These are phyloP conservation scores for Tuber indicum DNA, from an alignment of 495 filamentous ascomycete species.

Conservation along the genomic window DNA sequence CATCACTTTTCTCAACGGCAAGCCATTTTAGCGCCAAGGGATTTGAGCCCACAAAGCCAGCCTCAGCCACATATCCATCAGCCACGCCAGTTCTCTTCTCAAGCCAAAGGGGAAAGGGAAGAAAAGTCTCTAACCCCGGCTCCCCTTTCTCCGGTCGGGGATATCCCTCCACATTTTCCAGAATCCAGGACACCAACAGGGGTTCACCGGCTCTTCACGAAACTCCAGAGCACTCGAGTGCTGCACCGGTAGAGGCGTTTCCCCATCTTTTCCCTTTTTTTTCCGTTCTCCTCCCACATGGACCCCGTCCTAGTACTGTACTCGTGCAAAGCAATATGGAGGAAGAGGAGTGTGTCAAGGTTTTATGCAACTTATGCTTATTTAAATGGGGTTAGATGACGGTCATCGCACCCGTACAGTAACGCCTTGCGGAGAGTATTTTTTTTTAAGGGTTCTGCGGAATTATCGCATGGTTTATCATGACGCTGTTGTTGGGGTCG, in stretches of 20 bases:
- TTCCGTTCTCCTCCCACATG: background rate
- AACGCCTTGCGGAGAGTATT: background rate
- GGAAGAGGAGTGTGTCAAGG: background rate
- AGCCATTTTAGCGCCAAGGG: background rate
- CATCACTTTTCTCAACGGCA: background rate
- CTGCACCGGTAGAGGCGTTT: background rate
- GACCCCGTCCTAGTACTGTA: background rate
- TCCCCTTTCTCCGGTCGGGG: background rate
- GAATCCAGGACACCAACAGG: slow-evolving; percentile 20
- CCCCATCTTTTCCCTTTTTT: background rate
- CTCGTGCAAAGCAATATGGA: background rate
- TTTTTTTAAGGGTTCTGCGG: background rate
- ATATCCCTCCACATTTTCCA: slow-evolving; percentile 18
- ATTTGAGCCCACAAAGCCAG: background rate
- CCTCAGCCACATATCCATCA: background rate
- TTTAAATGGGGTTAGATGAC: background rate
- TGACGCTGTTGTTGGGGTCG: background rate
- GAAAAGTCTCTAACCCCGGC: background rate
- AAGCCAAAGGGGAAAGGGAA: background rate
- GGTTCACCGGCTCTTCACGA: slow-evolving; percentile 17
- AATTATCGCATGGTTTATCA: background rate
- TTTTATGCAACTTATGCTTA: background rate
- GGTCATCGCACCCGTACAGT: background rate
- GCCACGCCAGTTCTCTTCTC: background rate
- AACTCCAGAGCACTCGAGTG: background rate